Evolutionary conservation across 306 rosid genomes (phyloP), one percentile per base, ranked within the genome.

Genomic region (Astragalus glycyphyllos): DNA sequence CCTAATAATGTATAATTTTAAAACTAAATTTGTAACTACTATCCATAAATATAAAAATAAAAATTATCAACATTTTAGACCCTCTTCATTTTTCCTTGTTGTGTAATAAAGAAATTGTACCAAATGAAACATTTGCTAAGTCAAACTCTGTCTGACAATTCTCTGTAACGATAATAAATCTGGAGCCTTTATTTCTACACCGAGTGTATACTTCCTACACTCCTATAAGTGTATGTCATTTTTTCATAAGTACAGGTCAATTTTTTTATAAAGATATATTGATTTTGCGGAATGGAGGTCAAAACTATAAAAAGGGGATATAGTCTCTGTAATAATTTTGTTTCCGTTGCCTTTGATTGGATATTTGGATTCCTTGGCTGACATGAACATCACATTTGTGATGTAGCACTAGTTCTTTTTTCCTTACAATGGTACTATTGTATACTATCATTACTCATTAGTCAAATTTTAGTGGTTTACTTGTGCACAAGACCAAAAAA

Each of bases 401-500:
- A 6, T 11, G 42, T 46, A 31, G 42, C 10, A 37, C 23, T 34
- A 62, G 32, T 48, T 1, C 15, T 29, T 32, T 45, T 8, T 13
- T 8, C 37, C 44, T 42, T n/a, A 37, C 15, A 11, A 10, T 2
- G 35, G 8, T 23, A 51, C 41, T 23, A 29, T 58, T 58, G 65
- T 10, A 34, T 58, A 7, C 65, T 26, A 12, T 44, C 20, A 9
- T 40, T 29, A 6, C 5, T 40, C 35, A 11, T 60, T 11, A 4
- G 5, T 23, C 8, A 14, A 20, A 38, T 61, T 20, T 8, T 11
- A 6, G 32, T 50, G 44, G 10, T 23, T 61, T 48, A 37, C 44
- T 47, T 38, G 47, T 29, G 16, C 48, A 35, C 11, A 12, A 29
- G 42, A 62, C 34, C 67, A 47, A 55, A 17, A 38, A 73, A 49